These are phyloP conservation scores for Phytophthora fragariae DNA, from an alignment of 352 stramenopile species.

Conservation along the genomic window DNA sequence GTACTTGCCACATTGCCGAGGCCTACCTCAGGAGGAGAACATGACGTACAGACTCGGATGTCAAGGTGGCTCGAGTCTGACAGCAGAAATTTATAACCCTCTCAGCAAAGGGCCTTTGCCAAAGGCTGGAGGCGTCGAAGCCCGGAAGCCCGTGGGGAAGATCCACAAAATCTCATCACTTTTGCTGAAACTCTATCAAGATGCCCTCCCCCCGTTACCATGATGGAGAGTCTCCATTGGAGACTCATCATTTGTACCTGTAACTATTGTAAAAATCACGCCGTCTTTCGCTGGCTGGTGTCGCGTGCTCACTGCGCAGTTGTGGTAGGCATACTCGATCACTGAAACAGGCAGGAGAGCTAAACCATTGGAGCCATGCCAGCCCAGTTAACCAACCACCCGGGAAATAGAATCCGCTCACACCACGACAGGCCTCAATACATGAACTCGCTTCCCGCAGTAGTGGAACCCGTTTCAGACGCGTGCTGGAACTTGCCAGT, in stretches of 20 bases:
- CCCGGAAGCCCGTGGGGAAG: neutral
- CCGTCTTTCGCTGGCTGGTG: neutral
- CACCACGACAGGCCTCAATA: neutral
- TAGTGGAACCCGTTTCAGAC: neutral
- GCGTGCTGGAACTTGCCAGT: neutral
- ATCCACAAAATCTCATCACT: neutral
- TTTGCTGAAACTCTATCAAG: too few species aligned
- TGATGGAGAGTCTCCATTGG: too few species aligned
- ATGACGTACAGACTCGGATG: neutral
- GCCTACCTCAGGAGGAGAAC: neutral
- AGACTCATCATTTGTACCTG: too few species aligned
- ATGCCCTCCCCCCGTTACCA: too few species aligned
- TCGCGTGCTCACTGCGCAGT: neutral
- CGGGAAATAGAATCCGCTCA: neutral
- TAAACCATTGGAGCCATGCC: neutral
- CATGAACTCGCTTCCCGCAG: neutral
- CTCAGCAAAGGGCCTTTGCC: too few species aligned
- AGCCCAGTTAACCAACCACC: neutral
- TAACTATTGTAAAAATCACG: neutral
- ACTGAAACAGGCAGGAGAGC: neutral
- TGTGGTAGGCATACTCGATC: neutral
- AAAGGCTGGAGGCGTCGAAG: too few species aligned
- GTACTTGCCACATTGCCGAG: neutral
- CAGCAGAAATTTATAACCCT: too few species aligned
- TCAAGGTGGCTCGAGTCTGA: neutral